Evolutionary conservation across 495 filamentous ascomycete species (phyloP).

Genomic region (Cudoniella acicularis): DNA sequence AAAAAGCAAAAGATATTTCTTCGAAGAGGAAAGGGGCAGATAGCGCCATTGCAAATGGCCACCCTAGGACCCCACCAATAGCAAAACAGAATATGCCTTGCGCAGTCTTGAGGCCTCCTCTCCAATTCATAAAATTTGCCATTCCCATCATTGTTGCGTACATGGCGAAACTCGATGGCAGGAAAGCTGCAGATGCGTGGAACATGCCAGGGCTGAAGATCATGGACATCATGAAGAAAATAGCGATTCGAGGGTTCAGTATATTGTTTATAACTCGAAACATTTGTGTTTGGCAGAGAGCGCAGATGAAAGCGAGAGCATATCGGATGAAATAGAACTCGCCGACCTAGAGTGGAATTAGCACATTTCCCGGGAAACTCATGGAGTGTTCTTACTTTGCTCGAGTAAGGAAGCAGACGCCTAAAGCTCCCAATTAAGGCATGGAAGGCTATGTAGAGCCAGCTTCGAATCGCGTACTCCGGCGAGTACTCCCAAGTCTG

Average conservation of each 20-base stretch:
- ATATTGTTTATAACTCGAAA: slow-evolving; percentile 70
- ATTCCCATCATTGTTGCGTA: slow-evolving; percentile 85
- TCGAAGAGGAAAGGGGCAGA: slow-evolving; percentile 79
- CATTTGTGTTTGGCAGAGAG: slow-evolving; percentile 74
- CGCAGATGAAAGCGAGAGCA: slow-evolving; percentile 68
- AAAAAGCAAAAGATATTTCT: slow-evolving; percentile 59
- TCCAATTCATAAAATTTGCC: slow-evolving; percentile 84
- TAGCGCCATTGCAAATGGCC: slow-evolving; percentile 89
- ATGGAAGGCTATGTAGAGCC: slow-evolving; percentile 89
- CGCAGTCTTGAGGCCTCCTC: slow-evolving; percentile 67
- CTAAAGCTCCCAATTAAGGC: slow-evolving; percentile 63
- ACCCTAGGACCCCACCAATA: slow-evolving; percentile 83
- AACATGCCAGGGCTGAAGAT: slow-evolving; percentile 87
- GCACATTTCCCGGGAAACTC: not conserved
- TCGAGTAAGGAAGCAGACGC: slow-evolving; percentile 55
- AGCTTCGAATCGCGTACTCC: slow-evolving; percentile 91
- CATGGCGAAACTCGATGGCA: slow-evolving; percentile 97
- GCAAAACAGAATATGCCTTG: slow-evolving; percentile 90
- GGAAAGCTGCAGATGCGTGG: slow-evolving; percentile 78
- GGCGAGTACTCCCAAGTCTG: slow-evolving; percentile 99
- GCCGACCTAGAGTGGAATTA: slow-evolving; percentile 42
- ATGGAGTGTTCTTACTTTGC: slow-evolving; percentile 37
- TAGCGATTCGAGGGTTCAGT: slow-evolving; percentile 73
- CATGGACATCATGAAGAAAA: slow-evolving; percentile 75
- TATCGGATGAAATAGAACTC: slow-evolving; percentile 88